Conservation (phyloP, 2,329 filamentous ascomycete species). For the Paracorniculantispora psalliotae region DNA sequence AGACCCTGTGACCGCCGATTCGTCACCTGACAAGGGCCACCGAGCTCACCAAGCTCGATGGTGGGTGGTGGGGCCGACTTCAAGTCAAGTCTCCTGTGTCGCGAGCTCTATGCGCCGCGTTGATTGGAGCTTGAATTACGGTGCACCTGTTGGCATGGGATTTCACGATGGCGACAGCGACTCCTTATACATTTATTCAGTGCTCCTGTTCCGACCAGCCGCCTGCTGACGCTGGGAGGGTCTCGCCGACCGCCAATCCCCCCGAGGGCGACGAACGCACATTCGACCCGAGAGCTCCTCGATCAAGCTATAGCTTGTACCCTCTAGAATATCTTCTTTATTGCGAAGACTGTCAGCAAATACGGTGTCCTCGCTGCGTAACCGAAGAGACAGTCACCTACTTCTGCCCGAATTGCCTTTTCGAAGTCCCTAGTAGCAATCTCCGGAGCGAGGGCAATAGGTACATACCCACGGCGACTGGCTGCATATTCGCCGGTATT, state of each 20-base stretch:
- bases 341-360: slow-evolving; percentile 96
- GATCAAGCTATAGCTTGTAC: slow-evolving; percentile 87
- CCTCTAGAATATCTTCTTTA: slow-evolving; percentile 91
- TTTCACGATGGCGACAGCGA: slow-evolving; percentile 43
- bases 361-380: slow-evolving; percentile 87
- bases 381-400: slow-evolving; percentile 91
- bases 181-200: slow-evolving; percentile 62
- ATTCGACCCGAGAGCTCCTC: slow-evolving; percentile 79
- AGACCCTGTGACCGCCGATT: neutral
- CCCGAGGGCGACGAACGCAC: slow-evolving; percentile 69
- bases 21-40: neutral
- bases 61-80: neutral
- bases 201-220: slow-evolving; percentile 57
- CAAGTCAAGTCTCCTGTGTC: slow-evolving; percentile 9
- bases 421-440: slow-evolving; percentile 91
- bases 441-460: slow-evolving; percentile 90
- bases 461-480: slow-evolving; percentile 42
- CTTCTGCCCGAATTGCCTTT: slow-evolving; percentile 92
- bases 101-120: neutral
- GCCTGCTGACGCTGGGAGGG: slow-evolving; percentile 27
- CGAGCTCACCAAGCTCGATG: slow-evolving; percentile 1
- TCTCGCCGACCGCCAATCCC: slow-evolving; percentile 26
- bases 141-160: neutral
- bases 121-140: neutral
- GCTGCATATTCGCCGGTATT: neutral